Evolutionary conservation across 2,329 filamentous ascomycete species (phyloP), one percentile per base, ranked within the genome.

Genomic region (Elsinoe fawcettii): DNA sequence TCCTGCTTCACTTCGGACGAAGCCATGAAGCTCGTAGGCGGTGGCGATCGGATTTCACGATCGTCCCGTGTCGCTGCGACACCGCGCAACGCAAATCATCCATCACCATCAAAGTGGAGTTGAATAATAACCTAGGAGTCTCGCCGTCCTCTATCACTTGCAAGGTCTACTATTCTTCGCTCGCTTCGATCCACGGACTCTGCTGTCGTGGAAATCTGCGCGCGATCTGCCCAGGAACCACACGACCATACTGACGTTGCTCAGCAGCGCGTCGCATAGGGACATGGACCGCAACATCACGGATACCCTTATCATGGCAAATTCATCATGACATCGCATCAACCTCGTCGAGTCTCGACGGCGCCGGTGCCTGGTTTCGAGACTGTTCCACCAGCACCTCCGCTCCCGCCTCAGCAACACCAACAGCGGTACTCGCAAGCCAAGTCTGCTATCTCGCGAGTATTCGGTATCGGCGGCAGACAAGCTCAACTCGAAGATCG

Each of bases 391-490:
- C 60, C 60, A 23, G 57, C 60, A 20, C 60, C 60, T 20, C 61
- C 61, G 39, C 46, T 59, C 18, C 60, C 59, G 23, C 59, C 60
- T 18, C 58, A 57, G 27, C 41, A 46, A 18, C 41, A 46, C 6
- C 58, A 60, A 46, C 58, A 36, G 9, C 34, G 43, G 11, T 55
- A 56, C 27, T 54, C 51, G 25, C 60, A 53, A 55, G 61, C 68
- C 67, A 59, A 55, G 46, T 64, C 60, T 60, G 73, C 72, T 63
- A 71, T 74, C 65, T 77, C 78, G 62, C 74, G 78, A 63, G 75
- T 81, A 61, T 76, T 81, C 58, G 77, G 78, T 32, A 74, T 79
- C 43, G 81, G 77, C 66, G 75, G 76, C 59, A 75, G 78, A 64
- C 71, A 72, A 54, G 67, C 66, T 63, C 71, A 70, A 59, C 69